Evolutionary conservation across 2,329 filamentous ascomycete species (phyloP).

Genomic region (Fusarium sarcochroum): DNA sequence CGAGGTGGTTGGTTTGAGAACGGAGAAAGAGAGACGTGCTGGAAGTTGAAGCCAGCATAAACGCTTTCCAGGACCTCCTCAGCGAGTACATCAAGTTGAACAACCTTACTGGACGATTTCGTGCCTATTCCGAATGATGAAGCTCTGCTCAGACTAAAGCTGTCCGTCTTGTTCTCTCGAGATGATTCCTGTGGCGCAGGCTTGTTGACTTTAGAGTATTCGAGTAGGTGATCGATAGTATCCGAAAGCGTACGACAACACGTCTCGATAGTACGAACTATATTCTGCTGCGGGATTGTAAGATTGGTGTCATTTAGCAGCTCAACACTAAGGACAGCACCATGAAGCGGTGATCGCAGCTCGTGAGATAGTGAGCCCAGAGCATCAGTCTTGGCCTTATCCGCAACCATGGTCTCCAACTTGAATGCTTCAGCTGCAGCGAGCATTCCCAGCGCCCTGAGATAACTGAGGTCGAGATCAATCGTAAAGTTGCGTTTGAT

Average conservation of each 20-base stretch:
- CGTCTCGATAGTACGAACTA: constrained; percentile 64
- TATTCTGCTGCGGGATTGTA: constrained; percentile 61
- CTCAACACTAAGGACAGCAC: constrained; percentile 68
- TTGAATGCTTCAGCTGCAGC: constrained; percentile 70
- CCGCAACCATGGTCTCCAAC: constrained; percentile 54
- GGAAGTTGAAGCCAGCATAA: constrained; percentile 61
- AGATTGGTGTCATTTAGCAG: constrained; percentile 67
- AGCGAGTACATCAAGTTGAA: constrained; percentile 57
- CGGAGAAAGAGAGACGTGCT: constrained; percentile 45
- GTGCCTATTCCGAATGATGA: constrained; percentile 12
- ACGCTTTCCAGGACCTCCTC: constrained; percentile 65
- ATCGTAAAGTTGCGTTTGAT: constrained; percentile 60
- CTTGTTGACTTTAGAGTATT: constrained; percentile 69
- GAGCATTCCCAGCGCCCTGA: constrained; percentile 66
- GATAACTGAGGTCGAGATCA: constrained; percentile 64
- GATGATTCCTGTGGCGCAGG: constrained; percentile 33
- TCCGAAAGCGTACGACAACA: constrained; percentile 67
- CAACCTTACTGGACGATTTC: constrained; percentile 40
- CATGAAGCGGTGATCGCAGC: constrained; percentile 72
- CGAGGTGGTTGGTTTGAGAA: constrained; percentile 17
- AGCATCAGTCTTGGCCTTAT: constrained; percentile 69
- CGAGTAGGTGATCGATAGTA: constrained; percentile 67
- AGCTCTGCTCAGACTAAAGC: background rate
- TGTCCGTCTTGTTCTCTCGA: constrained; percentile 3
- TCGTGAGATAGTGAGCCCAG: constrained; percentile 74